phyloP scores from a whole-genome alignment of 441 rosid species.

The Theobroma grandiflorum region DNA sequence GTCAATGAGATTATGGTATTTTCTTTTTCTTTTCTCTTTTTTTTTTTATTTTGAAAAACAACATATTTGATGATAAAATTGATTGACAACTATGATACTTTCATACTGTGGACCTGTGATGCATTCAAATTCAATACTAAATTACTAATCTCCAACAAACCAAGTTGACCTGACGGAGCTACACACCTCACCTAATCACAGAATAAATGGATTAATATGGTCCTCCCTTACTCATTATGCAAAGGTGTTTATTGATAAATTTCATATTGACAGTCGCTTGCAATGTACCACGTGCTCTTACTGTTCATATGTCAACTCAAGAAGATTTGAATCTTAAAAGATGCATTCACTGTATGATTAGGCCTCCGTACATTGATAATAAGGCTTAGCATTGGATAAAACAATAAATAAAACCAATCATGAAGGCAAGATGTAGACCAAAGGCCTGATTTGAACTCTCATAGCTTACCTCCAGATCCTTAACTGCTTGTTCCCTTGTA shows the following conservation, averaged over 20 bases:
- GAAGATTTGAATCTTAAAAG: not conserved
- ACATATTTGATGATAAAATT: constrained; percentile 4
- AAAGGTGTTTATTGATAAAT: constrained; percentile 13
- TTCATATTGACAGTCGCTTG: not conserved
- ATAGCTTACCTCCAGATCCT: constrained; percentile 79
- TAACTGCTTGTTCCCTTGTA: constrained; percentile 80
- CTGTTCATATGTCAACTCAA: not conserved
- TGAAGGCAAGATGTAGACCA: constrained; percentile 1
- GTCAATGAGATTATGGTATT: constrained; percentile 3
- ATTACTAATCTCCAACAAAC: not conserved
- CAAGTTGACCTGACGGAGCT: not conserved
- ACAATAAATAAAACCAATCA: not conserved
- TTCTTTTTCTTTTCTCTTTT: not conserved
- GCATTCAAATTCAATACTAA: not conserved
- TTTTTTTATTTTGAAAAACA: not conserved
- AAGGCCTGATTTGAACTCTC: not conserved
- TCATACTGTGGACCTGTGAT: not conserved
- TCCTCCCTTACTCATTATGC: constrained; percentile 1
- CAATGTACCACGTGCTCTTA: not conserved
- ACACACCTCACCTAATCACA: not conserved
- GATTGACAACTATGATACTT: not conserved
- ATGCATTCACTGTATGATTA: not conserved
- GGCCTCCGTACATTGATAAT: not conserved
- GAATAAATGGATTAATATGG: too few relatives aligned
- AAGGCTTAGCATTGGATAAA: not conserved